Conservation (phyloP, 768 basidiomycete species). For the Trametes maxima region DNA sequence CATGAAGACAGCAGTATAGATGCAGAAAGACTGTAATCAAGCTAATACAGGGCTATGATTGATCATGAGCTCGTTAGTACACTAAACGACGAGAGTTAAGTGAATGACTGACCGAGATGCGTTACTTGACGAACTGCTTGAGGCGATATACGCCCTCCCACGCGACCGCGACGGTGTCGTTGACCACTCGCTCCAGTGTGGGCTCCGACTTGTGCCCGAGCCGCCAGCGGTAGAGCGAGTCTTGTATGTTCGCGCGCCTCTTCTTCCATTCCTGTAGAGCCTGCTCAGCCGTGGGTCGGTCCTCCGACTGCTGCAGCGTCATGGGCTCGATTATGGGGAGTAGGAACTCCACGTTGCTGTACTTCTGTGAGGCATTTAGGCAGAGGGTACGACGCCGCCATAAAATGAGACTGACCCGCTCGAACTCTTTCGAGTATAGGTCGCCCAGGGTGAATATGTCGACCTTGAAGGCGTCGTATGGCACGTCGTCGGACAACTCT, state of each 20-base stretch:
- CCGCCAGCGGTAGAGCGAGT: not conserved
- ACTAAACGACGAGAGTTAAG: too few species aligned
- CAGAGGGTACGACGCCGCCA: not conserved
- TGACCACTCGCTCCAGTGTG: not conserved
- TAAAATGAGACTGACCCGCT: constrained; percentile 1
- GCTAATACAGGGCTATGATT: too few species aligned
- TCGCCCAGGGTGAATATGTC: constrained; percentile 31
- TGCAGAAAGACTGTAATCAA: too few species aligned
- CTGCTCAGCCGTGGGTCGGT: constrained; percentile 16
- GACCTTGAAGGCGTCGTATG: too few species aligned
- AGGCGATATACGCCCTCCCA: not conserved
- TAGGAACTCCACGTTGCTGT: not conserved
- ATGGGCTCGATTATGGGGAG: not conserved
- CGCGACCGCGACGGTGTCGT: not conserved
- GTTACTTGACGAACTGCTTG: not conserved
- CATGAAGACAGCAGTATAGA: too few species aligned
- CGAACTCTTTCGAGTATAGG: constrained; percentile 1
- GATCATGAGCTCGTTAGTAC: too few species aligned
- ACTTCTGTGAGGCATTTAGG: not conserved
- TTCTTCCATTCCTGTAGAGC: constrained; percentile 1
- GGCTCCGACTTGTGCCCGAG: not conserved
- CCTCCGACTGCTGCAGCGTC: constrained; percentile 7
- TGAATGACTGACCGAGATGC: too few species aligned
- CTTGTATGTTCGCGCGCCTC: not conserved
- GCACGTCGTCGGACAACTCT: constrained; percentile 31